Evolutionary conservation across 2,329 filamentous ascomycete species (phyloP).

Genomic region (Huntiella abstrusa): DNA sequence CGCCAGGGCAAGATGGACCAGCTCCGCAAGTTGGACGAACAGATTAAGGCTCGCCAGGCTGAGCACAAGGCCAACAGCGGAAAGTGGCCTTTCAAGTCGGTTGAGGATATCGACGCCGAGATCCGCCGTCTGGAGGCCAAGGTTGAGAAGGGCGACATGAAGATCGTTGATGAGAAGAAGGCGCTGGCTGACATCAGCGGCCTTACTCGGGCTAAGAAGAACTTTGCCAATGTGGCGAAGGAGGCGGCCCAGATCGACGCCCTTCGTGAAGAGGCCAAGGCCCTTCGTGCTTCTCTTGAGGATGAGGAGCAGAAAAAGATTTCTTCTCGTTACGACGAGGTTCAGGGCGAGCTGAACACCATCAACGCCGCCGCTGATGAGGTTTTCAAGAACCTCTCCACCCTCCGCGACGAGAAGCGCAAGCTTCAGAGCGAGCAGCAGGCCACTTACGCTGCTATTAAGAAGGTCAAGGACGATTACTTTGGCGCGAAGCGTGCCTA

Average conservation of each 20-base stretch:
- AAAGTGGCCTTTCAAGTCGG: conserved; percentile 68
- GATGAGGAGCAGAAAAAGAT: conserved; percentile 81
- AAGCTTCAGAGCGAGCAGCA: conserved; percentile 74
- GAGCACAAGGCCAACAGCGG: conserved; percentile 75
- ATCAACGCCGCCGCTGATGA: conserved; percentile 88
- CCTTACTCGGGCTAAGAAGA: conserved; percentile 78
- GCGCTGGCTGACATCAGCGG: conserved; percentile 63
- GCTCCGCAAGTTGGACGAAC: conserved; percentile 80
- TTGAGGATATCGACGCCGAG: conserved; percentile 71
- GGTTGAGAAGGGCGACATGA: conserved; percentile 80
- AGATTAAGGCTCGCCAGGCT: conserved; percentile 63
- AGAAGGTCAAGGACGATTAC: conserved; percentile 78
- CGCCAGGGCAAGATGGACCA: conserved; percentile 66
- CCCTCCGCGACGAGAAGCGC: conserved; percentile 67
- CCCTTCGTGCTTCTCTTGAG: conserved; percentile 74
- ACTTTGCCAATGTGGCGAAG: conserved; percentile 68
- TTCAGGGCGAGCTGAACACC: conserved; percentile 71
- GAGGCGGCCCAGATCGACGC: conserved; percentile 79
- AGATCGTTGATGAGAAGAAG: conserved; percentile 95
- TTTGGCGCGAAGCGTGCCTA: conserved; percentile 67
- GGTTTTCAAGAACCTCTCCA: conserved; percentile 72
- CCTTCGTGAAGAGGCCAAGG: conserved; percentile 69
- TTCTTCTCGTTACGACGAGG: conserved; percentile 65
- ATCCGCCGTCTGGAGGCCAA: conserved; percentile 66
- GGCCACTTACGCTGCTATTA: conserved; percentile 64